Base-by-base conservation (phyloP, 139 green algal genomes). In the Closterium sp. region DNA sequence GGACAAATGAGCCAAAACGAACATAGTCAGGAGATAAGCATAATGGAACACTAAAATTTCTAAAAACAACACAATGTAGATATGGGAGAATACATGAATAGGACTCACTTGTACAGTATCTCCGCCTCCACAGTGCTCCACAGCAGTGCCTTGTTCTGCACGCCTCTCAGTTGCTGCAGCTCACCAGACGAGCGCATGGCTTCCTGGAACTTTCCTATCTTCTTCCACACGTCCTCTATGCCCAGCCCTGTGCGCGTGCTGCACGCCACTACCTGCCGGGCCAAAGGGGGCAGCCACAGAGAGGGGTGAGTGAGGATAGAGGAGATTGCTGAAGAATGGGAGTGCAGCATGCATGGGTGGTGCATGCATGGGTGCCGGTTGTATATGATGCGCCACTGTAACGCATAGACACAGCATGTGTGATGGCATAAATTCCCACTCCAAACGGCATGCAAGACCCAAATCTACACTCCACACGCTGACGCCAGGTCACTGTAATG, bases 101-200 rank as follows among this genome's bases (percentile, higher is more conserved):
- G 5, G 9, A 92, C 29, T 93, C 88, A 93, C 91, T 89, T 94
- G 31, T 93, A 89, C 24, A 92, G 31, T 38, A 93, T 38, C 30
- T 93, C 89, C 11, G 93, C 42, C 21, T 88, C n/a, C 22, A 93
- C 91, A 24, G n/a, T 93, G 38, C 91, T 93, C 91, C 91, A 93
- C 50, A 93, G 88, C 17, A 93, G 89, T 22, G 9, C 22, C 27
- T 90, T 38, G 31, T 30, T 93, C 88, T 93, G 91, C 13, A n/a
- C 91, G 7, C 13, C 31, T 10, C 89, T 89, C 24, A 89, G 87
- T 19, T 89, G 24, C 38, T 93, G 4, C 79, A 93, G 91, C 24
- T 93, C 91, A 9, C 91, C 91, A 11, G 88, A 89, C n/a, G 87
- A 29, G n/a, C 88, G 30, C 91, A 93, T 93, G 90, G 86, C 90